These are phyloP conservation scores for Gastrolobium bilobum DNA, from an alignment of 306 rosid genomes.

Conservation along the genomic window DNA sequence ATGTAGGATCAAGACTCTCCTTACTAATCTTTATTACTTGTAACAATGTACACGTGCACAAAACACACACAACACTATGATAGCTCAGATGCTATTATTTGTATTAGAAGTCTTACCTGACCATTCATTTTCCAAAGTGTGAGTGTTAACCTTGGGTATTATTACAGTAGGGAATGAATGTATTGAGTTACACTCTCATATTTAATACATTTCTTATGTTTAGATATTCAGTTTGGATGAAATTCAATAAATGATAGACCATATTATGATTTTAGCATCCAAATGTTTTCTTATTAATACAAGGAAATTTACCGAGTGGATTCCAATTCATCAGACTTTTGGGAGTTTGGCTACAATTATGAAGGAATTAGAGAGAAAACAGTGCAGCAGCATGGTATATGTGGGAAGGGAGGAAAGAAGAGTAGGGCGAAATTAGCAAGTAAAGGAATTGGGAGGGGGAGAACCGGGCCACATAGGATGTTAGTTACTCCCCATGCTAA, in stretches of 20 bases:
- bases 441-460: neutral
- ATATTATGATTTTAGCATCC: neutral
- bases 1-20: neutral
- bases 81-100: neutral
- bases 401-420: neutral
- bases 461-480: neutral
- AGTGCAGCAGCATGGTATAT: neutral
- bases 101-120: neutral
- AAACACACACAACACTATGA: neutral
- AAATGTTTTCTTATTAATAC: neutral
- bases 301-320: neutral
- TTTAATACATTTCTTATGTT: neutral
- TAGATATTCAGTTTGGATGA: neutral
- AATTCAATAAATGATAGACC: conserved; percentile 1
- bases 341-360: neutral
- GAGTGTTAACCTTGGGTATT: conserved; percentile 5
- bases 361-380: neutral
- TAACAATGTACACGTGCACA: neutral
- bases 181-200: neutral
- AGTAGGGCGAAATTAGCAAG: neutral
- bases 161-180: neutral
- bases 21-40: neutral
- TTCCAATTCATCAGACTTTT: neutral
- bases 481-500: neutral
- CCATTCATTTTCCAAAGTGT: neutral